phyloP scores from a whole-genome alignment of 148 eudicot genomes.

The Rhododendron ferrugineum region DNA sequence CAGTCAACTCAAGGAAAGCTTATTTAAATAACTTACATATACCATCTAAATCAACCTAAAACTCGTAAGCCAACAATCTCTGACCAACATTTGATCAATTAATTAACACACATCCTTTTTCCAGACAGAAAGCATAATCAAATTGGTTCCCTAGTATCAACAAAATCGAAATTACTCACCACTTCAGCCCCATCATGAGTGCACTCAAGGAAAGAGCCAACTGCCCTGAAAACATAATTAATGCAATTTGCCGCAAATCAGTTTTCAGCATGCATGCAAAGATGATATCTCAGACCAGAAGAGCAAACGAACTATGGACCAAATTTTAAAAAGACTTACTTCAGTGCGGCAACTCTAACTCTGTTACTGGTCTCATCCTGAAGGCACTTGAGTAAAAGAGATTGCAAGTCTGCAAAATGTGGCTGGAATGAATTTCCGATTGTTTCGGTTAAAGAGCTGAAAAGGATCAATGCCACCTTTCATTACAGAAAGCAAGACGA shows the following conservation, averaged over 20 bases:
- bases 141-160: not conserved
- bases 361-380: constrained; percentile 88
- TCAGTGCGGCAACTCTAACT: constrained; percentile 94
- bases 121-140: not conserved
- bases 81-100: not conserved
- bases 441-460: constrained; percentile 96
- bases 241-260: constrained; percentile 10
- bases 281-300: not conserved
- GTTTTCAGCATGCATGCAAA: not conserved
- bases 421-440: constrained; percentile 82
- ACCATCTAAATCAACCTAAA: not conserved
- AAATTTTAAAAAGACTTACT: constrained; percentile 38
- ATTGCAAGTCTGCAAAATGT: constrained; percentile 73
- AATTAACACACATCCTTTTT: not conserved
- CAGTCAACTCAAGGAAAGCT: not conserved
- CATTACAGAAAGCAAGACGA: constrained; percentile 16
- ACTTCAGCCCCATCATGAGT: constrained; percentile 81
- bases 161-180: constrained; percentile 39
- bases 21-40: not conserved
- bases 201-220: constrained; percentile 95
- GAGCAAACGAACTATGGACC: not conserved
- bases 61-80: not conserved
- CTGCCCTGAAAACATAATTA: constrained; percentile 58
- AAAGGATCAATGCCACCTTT: constrained; percentile 90
- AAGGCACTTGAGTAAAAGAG: constrained; percentile 74